phyloP scores from a whole-genome alignment of 495 filamentous ascomycete species.

The Lentithecium fluviatile region DNA sequence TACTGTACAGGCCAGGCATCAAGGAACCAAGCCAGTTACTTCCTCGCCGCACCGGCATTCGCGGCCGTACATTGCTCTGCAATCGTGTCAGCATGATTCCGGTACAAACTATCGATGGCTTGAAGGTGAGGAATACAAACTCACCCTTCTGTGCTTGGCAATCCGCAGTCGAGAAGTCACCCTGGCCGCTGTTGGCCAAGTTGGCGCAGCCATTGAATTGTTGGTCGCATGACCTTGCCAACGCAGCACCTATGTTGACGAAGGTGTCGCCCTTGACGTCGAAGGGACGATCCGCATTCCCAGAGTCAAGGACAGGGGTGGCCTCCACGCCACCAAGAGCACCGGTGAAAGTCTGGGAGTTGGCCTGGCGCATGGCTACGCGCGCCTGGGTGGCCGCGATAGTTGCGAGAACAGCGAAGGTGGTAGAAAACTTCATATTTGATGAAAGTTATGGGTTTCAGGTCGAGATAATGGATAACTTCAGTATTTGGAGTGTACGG shows the following conservation, averaged over 20 bases:
- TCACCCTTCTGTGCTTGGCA: conserved; percentile 28
- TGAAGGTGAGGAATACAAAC: background rate
- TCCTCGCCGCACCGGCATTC: background rate
- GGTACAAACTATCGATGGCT: too few species aligned
- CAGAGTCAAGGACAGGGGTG: conserved; percentile 26
- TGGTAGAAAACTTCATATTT: conserved; percentile 19
- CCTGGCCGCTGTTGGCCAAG: conserved; percentile 27
- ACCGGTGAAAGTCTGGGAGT: conserved; percentile 27
- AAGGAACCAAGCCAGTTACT: too few species aligned
- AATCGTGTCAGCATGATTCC: background rate
- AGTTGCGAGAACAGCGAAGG: conserved; percentile 19
- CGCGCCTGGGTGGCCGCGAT: conserved; percentile 21
- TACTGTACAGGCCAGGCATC: too few species aligned
- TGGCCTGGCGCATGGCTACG: conserved; percentile 22
- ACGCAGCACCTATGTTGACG: conserved; percentile 31
- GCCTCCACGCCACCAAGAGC: conserved; percentile 26
- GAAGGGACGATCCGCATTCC: conserved; percentile 23
- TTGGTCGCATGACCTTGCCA: conserved; percentile 33
- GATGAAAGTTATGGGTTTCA: background rate
- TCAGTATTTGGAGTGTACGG: conserved; percentile 10
- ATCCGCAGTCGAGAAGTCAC: conserved; percentile 16
- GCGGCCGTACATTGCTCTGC: conserved; percentile 9
- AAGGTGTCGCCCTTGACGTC: conserved; percentile 31
- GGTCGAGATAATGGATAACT: background rate
- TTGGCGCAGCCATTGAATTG: conserved; percentile 36